Evolutionary conservation across 2,329 filamentous ascomycete species (phyloP).

Genomic region (Dothiorella sarmentorum): DNA sequence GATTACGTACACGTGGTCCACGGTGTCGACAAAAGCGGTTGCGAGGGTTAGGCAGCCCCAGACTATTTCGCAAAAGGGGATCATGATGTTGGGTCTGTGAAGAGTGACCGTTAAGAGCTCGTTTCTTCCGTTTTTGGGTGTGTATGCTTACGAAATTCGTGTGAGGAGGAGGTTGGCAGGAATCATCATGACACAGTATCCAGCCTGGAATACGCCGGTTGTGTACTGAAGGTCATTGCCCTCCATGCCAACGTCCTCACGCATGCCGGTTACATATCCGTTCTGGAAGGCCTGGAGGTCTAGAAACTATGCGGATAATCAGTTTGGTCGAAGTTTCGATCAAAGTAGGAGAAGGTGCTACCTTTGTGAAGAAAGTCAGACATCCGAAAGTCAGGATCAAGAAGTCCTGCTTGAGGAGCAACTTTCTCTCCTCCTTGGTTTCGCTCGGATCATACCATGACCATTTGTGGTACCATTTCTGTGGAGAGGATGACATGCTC

Average conservation of each 20-base stretch:
- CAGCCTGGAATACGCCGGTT: background rate
- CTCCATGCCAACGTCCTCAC: slow-evolving; percentile 36
- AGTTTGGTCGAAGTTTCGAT: slow-evolving; percentile 49
- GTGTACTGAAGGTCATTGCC: slow-evolving; percentile 25
- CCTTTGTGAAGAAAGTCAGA: slow-evolving; percentile 54
- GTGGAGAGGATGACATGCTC: background rate
- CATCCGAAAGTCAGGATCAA: slow-evolving; percentile 56
- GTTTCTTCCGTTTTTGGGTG: too few relatives aligned
- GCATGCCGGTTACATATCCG: slow-evolving; percentile 40
- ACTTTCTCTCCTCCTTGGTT: slow-evolving; percentile 47
- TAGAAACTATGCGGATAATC: slow-evolving; percentile 42
- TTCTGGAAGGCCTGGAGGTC: slow-evolving; percentile 44
- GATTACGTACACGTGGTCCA: background rate
- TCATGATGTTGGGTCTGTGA: background rate
- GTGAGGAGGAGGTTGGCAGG: background rate
- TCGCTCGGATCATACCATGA: slow-evolving; percentile 39
- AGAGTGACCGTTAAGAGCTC: too few relatives aligned
- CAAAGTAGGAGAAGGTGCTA: slow-evolving; percentile 54
- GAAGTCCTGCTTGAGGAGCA: slow-evolving; percentile 55
- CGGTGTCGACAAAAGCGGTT: background rate
- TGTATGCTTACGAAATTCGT: background rate
- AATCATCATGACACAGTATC: slow-evolving; percentile 7
- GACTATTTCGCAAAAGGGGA: background rate
- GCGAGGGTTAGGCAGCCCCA: slow-evolving; percentile 5
- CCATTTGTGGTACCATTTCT: slow-evolving; percentile 1